A percentile compares a stretch with the other conserved stretches of the same genome.
Evolutionary conservation across 257 asterid species (phyloP).

Genomic region (Eucommia ulmoides): DNA sequence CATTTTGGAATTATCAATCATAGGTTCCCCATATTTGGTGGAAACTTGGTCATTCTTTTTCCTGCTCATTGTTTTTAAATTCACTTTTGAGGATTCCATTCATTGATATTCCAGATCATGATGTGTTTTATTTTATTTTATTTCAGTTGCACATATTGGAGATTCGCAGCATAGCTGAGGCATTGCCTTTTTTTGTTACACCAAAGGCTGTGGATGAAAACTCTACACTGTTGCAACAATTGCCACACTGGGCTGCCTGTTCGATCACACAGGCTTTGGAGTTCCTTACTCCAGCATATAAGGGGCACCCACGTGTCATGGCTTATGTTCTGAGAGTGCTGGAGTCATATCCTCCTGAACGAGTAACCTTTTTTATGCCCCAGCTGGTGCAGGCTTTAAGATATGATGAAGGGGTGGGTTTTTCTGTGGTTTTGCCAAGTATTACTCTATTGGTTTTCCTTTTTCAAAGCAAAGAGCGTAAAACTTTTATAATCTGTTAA

Average conservation of each 20-base stretch:
- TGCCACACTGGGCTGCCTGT: slow-evolving; percentile 99
- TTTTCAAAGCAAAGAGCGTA: no score
- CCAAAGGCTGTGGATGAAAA: slow-evolving; percentile 93
- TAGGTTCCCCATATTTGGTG: no score
- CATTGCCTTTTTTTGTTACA: slow-evolving; percentile 91
- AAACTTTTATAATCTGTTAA: no score
- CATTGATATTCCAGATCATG: background rate
- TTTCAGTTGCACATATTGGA: slow-evolving; percentile 66
- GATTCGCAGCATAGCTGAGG: slow-evolving; percentile 81
- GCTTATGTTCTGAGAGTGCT: slow-evolving; percentile 97
- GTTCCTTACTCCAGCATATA: slow-evolving; percentile 89
- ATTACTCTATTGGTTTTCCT: no score
- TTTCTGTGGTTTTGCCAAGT: no score
- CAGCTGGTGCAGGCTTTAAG: slow-evolving; percentile 95
- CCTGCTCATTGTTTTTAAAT: background rate
- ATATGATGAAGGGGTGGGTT: slow-evolving; percentile 85
- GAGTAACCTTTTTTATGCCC: slow-evolving; percentile 98
- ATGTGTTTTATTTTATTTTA: slow-evolving; percentile 10
- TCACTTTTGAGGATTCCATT: slow-evolving; percentile 1
- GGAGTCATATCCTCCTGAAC: slow-evolving; percentile 96
- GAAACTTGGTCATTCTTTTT: background rate
- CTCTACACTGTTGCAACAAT: slow-evolving; percentile 83
- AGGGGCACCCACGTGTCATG: slow-evolving; percentile 99
- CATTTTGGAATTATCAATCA: no score
- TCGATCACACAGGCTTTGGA: slow-evolving; percentile 95